phyloP scores from a whole-genome alignment of 1,139 yeast species.

The Eremothecium coryli region DNA sequence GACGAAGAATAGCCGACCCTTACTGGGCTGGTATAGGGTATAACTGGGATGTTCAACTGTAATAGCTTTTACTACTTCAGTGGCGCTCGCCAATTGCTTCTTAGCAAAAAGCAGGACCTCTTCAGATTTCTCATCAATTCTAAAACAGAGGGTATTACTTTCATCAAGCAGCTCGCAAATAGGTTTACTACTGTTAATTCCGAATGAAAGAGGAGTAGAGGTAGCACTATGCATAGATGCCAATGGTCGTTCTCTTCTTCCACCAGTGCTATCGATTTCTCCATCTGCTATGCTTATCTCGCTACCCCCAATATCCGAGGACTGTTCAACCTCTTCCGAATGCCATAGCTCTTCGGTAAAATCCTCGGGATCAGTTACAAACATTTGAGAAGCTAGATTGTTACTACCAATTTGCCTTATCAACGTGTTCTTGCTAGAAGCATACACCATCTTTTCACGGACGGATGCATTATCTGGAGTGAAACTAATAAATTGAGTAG shows the following conservation, averaged over 20 bases:
- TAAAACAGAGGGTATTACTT: constrained; percentile 30
- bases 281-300: constrained; percentile 15
- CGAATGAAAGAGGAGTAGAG: constrained; percentile 7
- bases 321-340: constrained; percentile 40
- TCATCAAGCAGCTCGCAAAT: constrained; percentile 20
- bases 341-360: constrained; percentile 44
- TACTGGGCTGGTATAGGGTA: constrained; percentile 39
- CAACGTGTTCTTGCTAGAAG: constrained; percentile 75
- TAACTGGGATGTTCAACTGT: constrained; percentile 45
- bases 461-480: constrained; percentile 85
- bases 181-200: constrained; percentile 12
- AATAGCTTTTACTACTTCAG: constrained; percentile 26
- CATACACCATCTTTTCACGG: constrained; percentile 84
- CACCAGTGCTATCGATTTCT: neutral
- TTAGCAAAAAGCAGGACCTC: constrained; percentile 29
- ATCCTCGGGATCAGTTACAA: constrained; percentile 56
- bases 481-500: constrained; percentile 58
- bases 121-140: constrained; percentile 33
- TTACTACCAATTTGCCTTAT: constrained; percentile 65
- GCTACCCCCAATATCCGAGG: constrained; percentile 19
- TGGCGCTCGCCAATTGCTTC: constrained; percentile 18
- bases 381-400: constrained; percentile 45
- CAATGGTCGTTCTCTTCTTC: neutral
- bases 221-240: constrained; percentile 3
- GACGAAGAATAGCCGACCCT: constrained; percentile 40